Conservation (phyloP, 257 asterid species). For the Solanum sejunctum region DNA sequence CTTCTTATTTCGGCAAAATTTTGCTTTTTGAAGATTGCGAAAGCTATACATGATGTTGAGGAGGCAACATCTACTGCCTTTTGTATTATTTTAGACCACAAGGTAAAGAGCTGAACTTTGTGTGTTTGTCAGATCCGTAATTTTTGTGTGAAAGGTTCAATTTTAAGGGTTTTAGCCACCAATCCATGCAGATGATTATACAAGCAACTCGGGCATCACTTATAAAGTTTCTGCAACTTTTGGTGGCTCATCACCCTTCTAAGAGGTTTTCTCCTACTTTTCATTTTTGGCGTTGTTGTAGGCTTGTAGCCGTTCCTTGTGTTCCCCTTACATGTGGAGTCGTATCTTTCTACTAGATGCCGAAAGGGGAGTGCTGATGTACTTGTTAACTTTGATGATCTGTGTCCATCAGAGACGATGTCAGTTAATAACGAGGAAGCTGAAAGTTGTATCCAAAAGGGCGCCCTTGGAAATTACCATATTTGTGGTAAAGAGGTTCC, state of each 20-base stretch:
- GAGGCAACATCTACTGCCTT: slow-evolving; percentile 79
- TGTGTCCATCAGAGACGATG: slow-evolving; percentile 20
- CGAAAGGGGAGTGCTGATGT: slow-evolving; percentile 89
- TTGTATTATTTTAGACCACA: slow-evolving; percentile 54
- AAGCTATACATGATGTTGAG: slow-evolving; percentile 81
- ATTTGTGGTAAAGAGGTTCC: slow-evolving; percentile 90
- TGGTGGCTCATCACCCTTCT: slow-evolving; percentile 93
- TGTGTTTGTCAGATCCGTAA: not conserved
- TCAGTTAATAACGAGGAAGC: slow-evolving; percentile 21
- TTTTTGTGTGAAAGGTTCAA: not conserved
- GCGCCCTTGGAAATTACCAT: slow-evolving; percentile 26
- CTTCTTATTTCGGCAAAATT: slow-evolving; percentile 10
- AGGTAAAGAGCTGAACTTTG: slow-evolving; percentile 27
- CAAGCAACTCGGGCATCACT: slow-evolving; percentile 55
- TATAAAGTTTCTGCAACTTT: slow-evolving; percentile 68
- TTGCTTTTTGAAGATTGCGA: slow-evolving; percentile 51
- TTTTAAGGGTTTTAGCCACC: not conserved
- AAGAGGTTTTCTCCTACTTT: slow-evolving; percentile 34
- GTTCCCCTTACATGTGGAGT: slow-evolving; percentile 5
- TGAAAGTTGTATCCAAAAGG: slow-evolving; percentile 24
- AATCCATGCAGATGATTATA: slow-evolving; percentile 56
- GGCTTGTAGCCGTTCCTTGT: not conserved
- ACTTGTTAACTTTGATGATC: slow-evolving; percentile 70
- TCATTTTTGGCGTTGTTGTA: not conserved
- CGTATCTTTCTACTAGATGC: slow-evolving; percentile 39